Conservation (phyloP, 345 rosid species). For the Sapria himalayana region DNA sequence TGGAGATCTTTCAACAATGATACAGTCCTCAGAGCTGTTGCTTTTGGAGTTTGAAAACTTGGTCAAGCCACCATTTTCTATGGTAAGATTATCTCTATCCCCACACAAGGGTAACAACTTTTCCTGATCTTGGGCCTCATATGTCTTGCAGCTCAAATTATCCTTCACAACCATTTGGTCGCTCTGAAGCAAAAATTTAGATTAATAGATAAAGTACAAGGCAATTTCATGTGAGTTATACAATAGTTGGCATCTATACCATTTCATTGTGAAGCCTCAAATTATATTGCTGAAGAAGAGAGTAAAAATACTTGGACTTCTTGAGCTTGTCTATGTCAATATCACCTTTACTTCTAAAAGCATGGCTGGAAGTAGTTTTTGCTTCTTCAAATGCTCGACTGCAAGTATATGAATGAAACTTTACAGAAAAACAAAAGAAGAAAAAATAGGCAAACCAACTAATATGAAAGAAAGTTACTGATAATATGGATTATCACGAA, state of each 20-base stretch:
- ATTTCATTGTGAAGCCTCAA: slow-evolving; percentile 15
- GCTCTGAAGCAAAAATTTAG: slow-evolving; percentile 30
- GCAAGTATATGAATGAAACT: not conserved
- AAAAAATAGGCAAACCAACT: not conserved
- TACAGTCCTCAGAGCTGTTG: slow-evolving; percentile 26
- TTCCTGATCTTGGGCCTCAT: slow-evolving; percentile 31
- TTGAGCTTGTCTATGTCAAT: slow-evolving; percentile 43
- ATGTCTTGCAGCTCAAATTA: slow-evolving; percentile 20
- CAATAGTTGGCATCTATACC: slow-evolving; percentile 13
- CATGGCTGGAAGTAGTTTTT: slow-evolving; percentile 31
- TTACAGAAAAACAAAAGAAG: not conserved
- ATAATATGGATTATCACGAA: too few species aligned
- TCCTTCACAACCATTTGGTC: slow-evolving; percentile 17
- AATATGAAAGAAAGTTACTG: not conserved
- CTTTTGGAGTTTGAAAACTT: slow-evolving; percentile 22
- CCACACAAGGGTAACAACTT: slow-evolving; percentile 64
- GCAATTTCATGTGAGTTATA: slow-evolving; percentile 5
- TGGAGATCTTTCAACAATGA: slow-evolving; percentile 19
- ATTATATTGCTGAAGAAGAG: slow-evolving; percentile 27
- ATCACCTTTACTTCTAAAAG: slow-evolving; percentile 26
- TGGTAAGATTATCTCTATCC: slow-evolving; percentile 27
- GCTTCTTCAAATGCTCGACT: slow-evolving; percentile 71
- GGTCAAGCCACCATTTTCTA: slow-evolving; percentile 13
- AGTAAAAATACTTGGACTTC: slow-evolving; percentile 39
- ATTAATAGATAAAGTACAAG: too few species aligned